A percentile compares a stretch with the other conserved stretches of the same genome.
These are phyloP conservation scores for Kentomonas sorsogonicus DNA, from an alignment of 208 protist genomes.

Conservation along the genomic window DNA sequence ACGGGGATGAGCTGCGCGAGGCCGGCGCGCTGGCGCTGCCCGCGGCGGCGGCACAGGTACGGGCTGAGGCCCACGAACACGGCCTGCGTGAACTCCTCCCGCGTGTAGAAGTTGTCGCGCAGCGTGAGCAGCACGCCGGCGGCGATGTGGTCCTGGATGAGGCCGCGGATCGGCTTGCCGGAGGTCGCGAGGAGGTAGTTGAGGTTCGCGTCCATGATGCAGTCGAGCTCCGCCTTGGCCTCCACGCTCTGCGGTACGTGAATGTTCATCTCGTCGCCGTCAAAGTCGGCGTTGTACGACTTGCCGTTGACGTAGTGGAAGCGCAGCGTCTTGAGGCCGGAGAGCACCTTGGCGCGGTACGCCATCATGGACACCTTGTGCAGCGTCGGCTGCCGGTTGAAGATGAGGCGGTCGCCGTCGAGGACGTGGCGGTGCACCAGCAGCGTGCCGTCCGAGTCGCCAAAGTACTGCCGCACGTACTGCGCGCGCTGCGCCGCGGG, in stretches of 20 bases:
- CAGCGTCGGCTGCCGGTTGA: conserved; percentile 99
- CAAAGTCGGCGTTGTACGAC: conserved; percentile 99
- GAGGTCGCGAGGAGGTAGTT: conserved; percentile 96
- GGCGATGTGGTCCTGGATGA: conserved; percentile 99
- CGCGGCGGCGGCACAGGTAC: conserved; percentile 62
- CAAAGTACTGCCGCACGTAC: conserved; percentile 75
- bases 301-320: conserved; percentile 99
- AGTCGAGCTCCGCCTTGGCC: conserved; percentile 92
- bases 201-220: conserved; percentile 92
- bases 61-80: conserved; percentile 87
- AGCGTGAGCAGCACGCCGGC: conserved; percentile 96
- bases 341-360: conserved; percentile 92
- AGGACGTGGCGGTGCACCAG: conserved; percentile 97
- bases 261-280: conserved; percentile 99
- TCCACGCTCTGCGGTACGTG: conserved; percentile 97
- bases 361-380: conserved; percentile 99
- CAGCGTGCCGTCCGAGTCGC: conserved; percentile 62
- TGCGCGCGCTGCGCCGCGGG: conserved; percentile 66
- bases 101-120: conserved; percentile 95
- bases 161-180: conserved; percentile 97
- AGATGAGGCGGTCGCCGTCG: conserved; percentile 96
- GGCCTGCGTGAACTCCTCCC: conserved; percentile 91
- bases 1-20: conserved; percentile 56
- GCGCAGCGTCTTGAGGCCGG: conserved; percentile 94
- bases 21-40: not conserved